Base-by-base conservation (phyloP, 2,329 filamentous ascomycete species). In the Anthostomella pinea region DNA sequence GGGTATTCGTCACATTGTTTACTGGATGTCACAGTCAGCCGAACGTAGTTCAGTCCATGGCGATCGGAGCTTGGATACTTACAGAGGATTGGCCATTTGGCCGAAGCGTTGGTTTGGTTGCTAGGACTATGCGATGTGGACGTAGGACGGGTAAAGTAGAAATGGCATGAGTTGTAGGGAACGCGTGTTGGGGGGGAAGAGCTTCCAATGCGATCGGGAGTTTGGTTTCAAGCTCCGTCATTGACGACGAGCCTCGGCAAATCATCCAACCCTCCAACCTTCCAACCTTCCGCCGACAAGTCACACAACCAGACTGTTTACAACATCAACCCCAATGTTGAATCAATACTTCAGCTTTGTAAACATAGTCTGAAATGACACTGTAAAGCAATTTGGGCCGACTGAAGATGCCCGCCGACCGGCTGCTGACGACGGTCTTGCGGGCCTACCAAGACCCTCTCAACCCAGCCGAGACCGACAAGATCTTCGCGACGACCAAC, bases 371-470 rank as follows among this genome's bases (percentile, higher is more conserved):
- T 30, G n/a, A n/a, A n/a, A n/a, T n/a, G n/a, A n/a, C n/a, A n/a
- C n/a, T n/a, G n/a, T n/a, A n/a, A n/a, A n/a, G n/a, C n/a, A n/a
- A n/a, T n/a, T n/a, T n/a, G n/a, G n/a, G 14, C 22, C 30, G 29
- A 22, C 13, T 18, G 16, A 64, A 39, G 26, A 87, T 86, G 83
- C 72, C 82, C 46, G 71, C 77, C 49, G 82, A 87, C 59, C 73
- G 75, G 46, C 70, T 86, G 35, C 71, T 87, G 39, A 80, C 77
- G 46, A 79, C 78, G 27, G 74, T 86, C 40, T 68, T 88, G 47
- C 73, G 80, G 49, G 65, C 71, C 37, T 79, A 72, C 56, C 75
- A 74, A 57, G 70, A 75, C 46, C 60, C 70, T 31, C 72, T 73
- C 58, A 68, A 75, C 59, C 64, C 66, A 31, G 55, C 59, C 35